These are phyloP conservation scores for Fusarium anguioides DNA, from an alignment of 2,329 filamentous ascomycete species.

Conservation along the genomic window DNA sequence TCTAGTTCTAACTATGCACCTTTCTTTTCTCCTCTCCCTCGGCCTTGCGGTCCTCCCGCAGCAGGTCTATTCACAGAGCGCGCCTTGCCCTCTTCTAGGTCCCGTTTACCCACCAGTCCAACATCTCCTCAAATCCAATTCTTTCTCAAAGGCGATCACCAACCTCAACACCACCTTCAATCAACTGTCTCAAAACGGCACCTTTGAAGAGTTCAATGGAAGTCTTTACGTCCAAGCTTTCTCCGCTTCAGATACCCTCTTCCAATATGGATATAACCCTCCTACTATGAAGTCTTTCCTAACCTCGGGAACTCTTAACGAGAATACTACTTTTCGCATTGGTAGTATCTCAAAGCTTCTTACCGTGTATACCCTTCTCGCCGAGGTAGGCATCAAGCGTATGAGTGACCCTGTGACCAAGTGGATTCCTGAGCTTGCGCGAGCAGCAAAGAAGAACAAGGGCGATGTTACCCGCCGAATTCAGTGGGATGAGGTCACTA, in stretches of 20 bases:
- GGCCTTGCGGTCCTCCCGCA: neutral
- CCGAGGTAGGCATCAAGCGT: neutral
- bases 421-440: slow-evolving; percentile 19
- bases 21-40: neutral
- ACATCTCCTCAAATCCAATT: neutral
- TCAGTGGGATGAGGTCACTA: slow-evolving; percentile 9
- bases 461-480: neutral
- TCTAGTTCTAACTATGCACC: neutral
- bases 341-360: slow-evolving; percentile 15
- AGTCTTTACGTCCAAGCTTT: slow-evolving; percentile 15
- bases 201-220: neutral
- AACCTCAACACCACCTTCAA: neutral
- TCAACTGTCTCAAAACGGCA: neutral
- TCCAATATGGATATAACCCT: slow-evolving; percentile 8
- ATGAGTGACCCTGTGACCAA: slow-evolving; percentile 11
- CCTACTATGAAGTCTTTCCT: neutral
- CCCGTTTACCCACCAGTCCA: neutral
- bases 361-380: neutral
- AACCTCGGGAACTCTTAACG: neutral
- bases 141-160: neutral
- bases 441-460: neutral
- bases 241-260: neutral
- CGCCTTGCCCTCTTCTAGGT: slow-evolving; percentile 5
- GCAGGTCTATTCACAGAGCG: neutral
- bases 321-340: neutral